Conservation (phyloP, 108 stramenopile species). For the Conticribra weissflogii region DNA sequence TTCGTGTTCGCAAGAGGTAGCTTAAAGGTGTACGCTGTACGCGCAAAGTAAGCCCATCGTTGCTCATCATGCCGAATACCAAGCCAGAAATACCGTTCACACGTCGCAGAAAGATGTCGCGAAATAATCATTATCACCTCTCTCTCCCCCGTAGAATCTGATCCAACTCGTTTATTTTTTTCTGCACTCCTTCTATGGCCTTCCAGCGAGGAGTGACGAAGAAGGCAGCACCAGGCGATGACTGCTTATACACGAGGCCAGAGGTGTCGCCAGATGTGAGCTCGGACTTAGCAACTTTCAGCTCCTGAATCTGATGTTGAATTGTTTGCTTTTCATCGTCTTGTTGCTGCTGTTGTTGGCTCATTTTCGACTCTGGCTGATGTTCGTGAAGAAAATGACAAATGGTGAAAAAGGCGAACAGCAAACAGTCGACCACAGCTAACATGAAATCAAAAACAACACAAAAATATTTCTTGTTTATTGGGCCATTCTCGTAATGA, state of each 20-base stretch:
- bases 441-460: no score
- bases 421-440: no score
- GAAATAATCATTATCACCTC: not conserved
- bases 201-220: conserved; percentile 19
- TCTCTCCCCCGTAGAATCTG: not conserved
- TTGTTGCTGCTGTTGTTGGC: not conserved
- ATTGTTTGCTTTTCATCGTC: conserved; percentile 8
- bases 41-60: no score
- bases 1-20: no score
- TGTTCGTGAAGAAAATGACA: no score
- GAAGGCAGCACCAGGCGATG: conserved; percentile 58
- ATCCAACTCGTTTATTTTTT: conserved; percentile 8
- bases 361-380: not conserved
- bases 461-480: no score
- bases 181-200: conserved; percentile 13
- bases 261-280: conserved; percentile 54
- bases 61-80: no score
- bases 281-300: conserved; percentile 58
- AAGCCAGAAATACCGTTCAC: no score
- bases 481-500: no score
- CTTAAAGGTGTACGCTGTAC: no score
- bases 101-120: no score
- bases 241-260: conserved; percentile 57
- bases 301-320: conserved; percentile 27
- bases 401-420: no score